Evolutionary conservation across 768 basidiomycete species (phyloP), one percentile per base, ranked within the genome.

Genomic region (Tricholoma saponaceum): DNA sequence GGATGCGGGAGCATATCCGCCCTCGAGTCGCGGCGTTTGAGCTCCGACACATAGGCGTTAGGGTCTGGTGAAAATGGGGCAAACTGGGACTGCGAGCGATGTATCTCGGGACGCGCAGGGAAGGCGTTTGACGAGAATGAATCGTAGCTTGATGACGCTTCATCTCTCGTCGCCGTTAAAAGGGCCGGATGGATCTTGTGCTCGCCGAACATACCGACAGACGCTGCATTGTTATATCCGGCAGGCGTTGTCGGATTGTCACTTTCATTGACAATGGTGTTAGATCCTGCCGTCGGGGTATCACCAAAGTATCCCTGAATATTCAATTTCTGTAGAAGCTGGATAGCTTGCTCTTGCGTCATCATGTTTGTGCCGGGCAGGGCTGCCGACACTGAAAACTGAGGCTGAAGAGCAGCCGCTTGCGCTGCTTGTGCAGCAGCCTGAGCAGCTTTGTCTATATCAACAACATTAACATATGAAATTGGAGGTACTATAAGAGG

Each of bases 391-490:
- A 61, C 51, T 23, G 66, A 58, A 53, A 69, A 76, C 43, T 79
- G 76, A 39, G 64, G 60, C 56, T 89, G 85, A 50, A 89, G 71
- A 37, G 89, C 85, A 23, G 87, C 87, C 13, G 86, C 83, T 67
- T 92, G 90, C 7, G 89, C 85, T 13, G 85, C 86, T 64, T 92
- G 90, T 7, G 90, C 92, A 16, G 92, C 92, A 3, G 92, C 92
- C 69, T 93, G 92, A 4, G 92, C 91, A 16, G 92, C 92, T 77
- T 94, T 94, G 70, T 93, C 92, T 92, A 59, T 26, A 74, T 33
- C 33, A 33, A 26, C 23, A 50, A 58, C 5, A 58, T 58, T 7
- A 60, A 52, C 41, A 52, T 52, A 59, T 35, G 18, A 28, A 25
- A 22, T 13, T 20, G 16, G 26, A 25, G 14, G 33, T 22, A 9